Percentiles rank a stretch among this genome's conserved stretches.
Evolutionary conservation across 2,329 filamentous ascomycete genomes (phyloP).

Genomic region (Scytalidium sp.): DNA sequence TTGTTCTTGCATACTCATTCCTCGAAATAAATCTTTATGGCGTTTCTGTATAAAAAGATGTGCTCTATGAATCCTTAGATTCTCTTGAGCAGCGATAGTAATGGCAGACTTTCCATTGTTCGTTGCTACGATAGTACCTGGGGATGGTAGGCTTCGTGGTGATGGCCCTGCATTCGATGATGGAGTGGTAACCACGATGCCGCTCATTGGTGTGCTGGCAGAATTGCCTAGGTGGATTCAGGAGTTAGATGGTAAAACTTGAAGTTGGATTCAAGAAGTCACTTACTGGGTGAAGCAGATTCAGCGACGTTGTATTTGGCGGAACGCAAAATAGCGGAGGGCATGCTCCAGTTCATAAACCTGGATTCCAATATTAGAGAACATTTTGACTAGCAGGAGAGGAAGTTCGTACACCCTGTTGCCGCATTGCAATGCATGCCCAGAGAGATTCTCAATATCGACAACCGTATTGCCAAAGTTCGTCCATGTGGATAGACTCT

Average conservation of each 20-base stretch:
- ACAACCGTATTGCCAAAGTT: constrained; percentile 2
- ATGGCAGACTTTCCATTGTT: constrained; percentile 4
- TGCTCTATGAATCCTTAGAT: constrained; percentile 1
- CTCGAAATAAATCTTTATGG: constrained; percentile 3
- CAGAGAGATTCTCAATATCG: constrained; percentile 8
- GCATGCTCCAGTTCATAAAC: constrained; percentile 10
- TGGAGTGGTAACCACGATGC: constrained; percentile 5
- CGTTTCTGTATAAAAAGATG: constrained; percentile 5
- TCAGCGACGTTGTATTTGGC: constrained; percentile 4
- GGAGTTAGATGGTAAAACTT: not conserved
- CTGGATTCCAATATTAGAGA: constrained; percentile 4
- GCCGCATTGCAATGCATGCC: constrained; percentile 11
- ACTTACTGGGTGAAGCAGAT: constrained; percentile 8
- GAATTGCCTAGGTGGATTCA: not conserved
- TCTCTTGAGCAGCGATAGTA: not conserved
- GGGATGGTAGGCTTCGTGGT: constrained; percentile 5
- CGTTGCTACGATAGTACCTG: not conserved
- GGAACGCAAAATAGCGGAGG: constrained; percentile 4
- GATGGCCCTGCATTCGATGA: constrained; percentile 5
- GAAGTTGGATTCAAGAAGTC: not conserved
- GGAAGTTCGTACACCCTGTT: constrained; percentile 9
- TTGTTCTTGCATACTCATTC: constrained; percentile 8
- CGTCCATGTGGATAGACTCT: not conserved
- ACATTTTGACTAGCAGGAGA: not conserved
- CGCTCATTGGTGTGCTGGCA: constrained; percentile 5